These are phyloP conservation scores for Colletotrichum brevisporum DNA, from an alignment of 2,329 filamentous ascomycete genomes.

Conservation along the genomic window DNA sequence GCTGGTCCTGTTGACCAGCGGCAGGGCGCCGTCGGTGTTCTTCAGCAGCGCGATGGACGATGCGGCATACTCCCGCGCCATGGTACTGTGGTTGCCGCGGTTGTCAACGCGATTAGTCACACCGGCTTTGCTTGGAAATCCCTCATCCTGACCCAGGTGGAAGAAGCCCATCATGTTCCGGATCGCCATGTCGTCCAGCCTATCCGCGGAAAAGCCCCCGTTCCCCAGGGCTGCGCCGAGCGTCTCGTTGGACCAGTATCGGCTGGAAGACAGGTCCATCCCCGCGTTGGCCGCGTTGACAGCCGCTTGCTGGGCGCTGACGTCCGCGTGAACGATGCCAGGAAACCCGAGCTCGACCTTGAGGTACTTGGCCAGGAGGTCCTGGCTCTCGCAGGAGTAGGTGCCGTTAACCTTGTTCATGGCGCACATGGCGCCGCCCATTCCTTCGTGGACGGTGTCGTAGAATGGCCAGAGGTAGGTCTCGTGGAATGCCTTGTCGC, in stretches of 20 bases:
- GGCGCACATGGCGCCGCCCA: constrained; percentile 45
- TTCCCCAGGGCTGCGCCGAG: constrained; percentile 71
- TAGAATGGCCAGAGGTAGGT: constrained; percentile 45
- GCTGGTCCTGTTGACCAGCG: constrained; percentile 62
- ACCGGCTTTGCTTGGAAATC: constrained; percentile 68
- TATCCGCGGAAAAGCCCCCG: constrained; percentile 67
- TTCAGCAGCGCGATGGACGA: constrained; percentile 79
- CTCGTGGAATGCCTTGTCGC: constrained; percentile 46
- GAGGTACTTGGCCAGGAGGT: constrained; percentile 43
- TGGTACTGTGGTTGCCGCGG: constrained; percentile 62
- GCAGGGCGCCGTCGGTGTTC: constrained; percentile 76
- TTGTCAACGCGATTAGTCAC: constrained; percentile 71
- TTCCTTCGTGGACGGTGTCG: constrained; percentile 42
- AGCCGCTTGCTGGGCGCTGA: constrained; percentile 42
- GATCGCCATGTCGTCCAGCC: constrained; percentile 74
- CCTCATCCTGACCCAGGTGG: constrained; percentile 67
- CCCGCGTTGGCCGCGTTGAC: constrained; percentile 47
- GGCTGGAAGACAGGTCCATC: constrained; percentile 54
- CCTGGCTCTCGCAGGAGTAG: constrained; percentile 45
- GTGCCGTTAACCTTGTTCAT: constrained; percentile 46
- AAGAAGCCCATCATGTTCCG: constrained; percentile 68
- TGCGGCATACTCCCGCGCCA: constrained; percentile 63
- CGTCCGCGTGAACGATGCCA: constrained; percentile 42
- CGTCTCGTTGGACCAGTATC: constrained; percentile 69
- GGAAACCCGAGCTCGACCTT: constrained; percentile 49